Evolutionary conservation across 2,329 filamentous ascomycete species (phyloP), one percentile per base, ranked within the genome.

Genomic region (Paracorniculantispora psalliotae): DNA sequence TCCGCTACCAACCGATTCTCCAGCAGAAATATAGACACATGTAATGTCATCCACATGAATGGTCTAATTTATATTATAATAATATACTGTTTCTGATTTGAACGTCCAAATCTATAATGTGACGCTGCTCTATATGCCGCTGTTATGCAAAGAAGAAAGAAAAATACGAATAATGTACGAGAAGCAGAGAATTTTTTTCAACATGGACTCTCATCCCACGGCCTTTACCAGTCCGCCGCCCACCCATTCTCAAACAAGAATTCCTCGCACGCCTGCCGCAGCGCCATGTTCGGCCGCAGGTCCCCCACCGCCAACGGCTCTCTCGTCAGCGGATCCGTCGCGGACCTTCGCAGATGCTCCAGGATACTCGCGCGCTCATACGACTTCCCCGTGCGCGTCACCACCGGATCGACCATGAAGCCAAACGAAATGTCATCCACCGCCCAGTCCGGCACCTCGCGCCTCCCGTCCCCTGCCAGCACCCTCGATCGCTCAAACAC

Each of bases 201-300:
- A 35, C 13, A 9, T 6, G 17, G 17, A 33, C n/a, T n/a, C n/a
- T n/a, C n/a, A n/a, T n/a, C n/a, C n/a, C 41, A 25, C 13, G 2
- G 9, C 17, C 4, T n/a, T 63, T 77, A 96, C 88, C 90, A 97
- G 71, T 97, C 92, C 41, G 90, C 92, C 1, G 92, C 91, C 90
- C 94, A 96, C 10, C 91, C 92, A 67, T 96, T 97, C 65, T 90
- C 79, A 28, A 89, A 82, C 60, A 97, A 76, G 67, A 96, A 97
- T 65, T 94, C 90, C 48, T 90, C 86, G 68, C 91, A 96, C 0
- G 91, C 93, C 56, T 90, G 83, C 71, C 87, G 91, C 60, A 97
- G 77, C 1, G 83, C 88, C 47, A 96, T 79, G 70, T 97, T 97
- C 0, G 91, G 88, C 44, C 92, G 80, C 57, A 97, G 72, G 47